Conservation (phyloP, 768 basidiomycete species). For the Pleurotus citrinopileatus region DNA sequence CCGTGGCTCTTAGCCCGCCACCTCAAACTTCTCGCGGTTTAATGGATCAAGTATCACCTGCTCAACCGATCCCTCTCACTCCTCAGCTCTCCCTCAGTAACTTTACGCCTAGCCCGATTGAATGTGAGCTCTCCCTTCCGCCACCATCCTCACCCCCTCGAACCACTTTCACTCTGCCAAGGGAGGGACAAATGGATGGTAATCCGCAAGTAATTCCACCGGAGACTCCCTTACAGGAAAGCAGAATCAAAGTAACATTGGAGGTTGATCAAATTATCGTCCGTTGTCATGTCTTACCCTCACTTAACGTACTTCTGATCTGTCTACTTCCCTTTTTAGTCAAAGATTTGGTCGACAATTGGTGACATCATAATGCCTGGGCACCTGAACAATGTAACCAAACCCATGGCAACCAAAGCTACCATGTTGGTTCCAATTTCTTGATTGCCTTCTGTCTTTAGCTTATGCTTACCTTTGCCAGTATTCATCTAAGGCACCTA, state of each 20-base stretch:
- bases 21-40: slow-evolving; percentile 14
- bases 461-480: slow-evolving; percentile 20
- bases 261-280: slow-evolving; percentile 68
- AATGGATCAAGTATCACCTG: not conserved
- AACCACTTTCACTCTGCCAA: not conserved
- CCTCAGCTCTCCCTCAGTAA: not conserved
- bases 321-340: slow-evolving; percentile 30
- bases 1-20: slow-evolving; percentile 41
- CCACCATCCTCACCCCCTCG: not conserved
- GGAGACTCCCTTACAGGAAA: slow-evolving; percentile 13
- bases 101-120: no score
- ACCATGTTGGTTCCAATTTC: slow-evolving; percentile 46
- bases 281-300: slow-evolving; percentile 22
- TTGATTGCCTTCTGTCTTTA: slow-evolving; percentile 4
- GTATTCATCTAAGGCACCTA: slow-evolving; percentile 56
- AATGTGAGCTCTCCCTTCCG: not conserved
- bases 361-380: slow-evolving; percentile 65
- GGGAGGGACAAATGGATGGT: not conserved
- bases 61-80: not conserved
- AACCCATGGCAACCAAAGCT: slow-evolving; percentile 52
- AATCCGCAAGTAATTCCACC: no score
- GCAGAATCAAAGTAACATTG: slow-evolving; percentile 50
- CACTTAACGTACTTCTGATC: not conserved
- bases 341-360: slow-evolving; percentile 66
- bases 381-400: slow-evolving; percentile 30